phyloP scores from a whole-genome alignment of 2,329 filamentous ascomycete species.

The Passalora sequoiae region DNA sequence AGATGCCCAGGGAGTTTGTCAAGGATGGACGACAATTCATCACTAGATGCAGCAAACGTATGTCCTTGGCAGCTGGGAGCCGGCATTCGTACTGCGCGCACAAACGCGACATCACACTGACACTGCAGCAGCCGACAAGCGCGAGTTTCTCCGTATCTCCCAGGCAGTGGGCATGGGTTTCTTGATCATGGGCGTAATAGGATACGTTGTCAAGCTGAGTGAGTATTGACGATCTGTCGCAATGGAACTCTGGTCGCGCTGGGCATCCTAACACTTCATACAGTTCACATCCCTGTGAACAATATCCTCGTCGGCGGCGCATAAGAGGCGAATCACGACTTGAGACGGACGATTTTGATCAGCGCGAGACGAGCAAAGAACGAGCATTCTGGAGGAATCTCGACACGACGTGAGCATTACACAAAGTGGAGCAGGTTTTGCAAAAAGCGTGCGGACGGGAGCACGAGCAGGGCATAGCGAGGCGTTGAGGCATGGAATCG shows the following conservation, averaged over 20 bases:
- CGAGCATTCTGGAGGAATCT: too few species aligned
- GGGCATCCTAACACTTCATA: conserved; percentile 1
- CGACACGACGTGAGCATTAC: too few species aligned
- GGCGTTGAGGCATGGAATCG: conserved; percentile 11
- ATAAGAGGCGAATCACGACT: conserved; percentile 40
- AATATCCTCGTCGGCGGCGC: conserved; percentile 64
- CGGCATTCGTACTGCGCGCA: neutral
- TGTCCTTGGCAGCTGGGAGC: conserved; percentile 13
- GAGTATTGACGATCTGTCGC: conserved; percentile 20
- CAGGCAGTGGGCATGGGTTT: conserved; percentile 66
- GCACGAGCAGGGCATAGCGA: conserved; percentile 11
- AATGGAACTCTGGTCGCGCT: neutral
- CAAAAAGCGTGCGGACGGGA: too few species aligned
- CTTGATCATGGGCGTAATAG: conserved; percentile 65
- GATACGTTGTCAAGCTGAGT: conserved; percentile 67
- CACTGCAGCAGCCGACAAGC: conserved; percentile 46
- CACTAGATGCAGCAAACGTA: conserved; percentile 47
- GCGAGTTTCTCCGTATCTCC: conserved; percentile 56
- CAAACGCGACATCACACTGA: neutral
- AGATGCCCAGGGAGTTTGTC: conserved; percentile 62
- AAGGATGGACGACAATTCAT: conserved; percentile 48
- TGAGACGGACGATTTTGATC: neutral
- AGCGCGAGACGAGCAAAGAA: neutral
- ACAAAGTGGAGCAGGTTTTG: too few species aligned
- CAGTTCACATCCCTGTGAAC: conserved; percentile 66